phyloP scores from a whole-genome alignment of 768 basidiomycete genomes.

The Russula earlei region DNA sequence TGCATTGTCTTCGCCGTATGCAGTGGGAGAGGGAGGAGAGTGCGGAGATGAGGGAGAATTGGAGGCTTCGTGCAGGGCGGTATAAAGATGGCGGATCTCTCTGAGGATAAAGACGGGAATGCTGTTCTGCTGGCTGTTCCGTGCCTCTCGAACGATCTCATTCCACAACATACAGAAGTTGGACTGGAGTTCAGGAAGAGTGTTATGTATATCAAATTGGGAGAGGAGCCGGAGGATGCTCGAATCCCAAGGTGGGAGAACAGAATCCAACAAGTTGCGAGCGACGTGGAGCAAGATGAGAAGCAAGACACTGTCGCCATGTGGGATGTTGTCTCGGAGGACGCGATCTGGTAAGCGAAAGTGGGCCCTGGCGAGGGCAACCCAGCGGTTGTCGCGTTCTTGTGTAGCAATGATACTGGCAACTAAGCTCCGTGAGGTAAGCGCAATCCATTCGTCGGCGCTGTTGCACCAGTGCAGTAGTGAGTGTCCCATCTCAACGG shows the following conservation, averaged over 20 bases:
- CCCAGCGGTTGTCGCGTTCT: neutral
- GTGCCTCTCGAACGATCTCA: neutral
- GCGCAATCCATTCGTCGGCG: neutral
- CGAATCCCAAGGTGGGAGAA: neutral
- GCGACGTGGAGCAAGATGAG: neutral
- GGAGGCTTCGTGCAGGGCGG: neutral
- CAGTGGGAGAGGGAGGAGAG: neutral
- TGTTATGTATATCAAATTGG: neutral
- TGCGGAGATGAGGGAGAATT: neutral
- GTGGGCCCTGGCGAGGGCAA: neutral
- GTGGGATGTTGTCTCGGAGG: neutral
- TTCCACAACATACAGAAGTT: slow-evolving; percentile 7
- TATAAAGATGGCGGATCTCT: neutral
- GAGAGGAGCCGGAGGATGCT: neutral
- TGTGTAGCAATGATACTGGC: neutral
- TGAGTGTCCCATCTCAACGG: neutral
- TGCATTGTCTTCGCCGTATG: neutral
- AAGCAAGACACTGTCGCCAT: neutral
- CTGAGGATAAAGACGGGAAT: neutral
- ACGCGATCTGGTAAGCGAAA: neutral
- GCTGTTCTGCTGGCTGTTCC: neutral
- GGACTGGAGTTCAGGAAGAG: neutral
- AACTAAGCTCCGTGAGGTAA: neutral
- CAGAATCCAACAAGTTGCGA: neutral
- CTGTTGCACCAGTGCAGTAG: neutral